Conservation (phyloP, 2,329 filamentous ascomycete genomes). For the Sporothrix inflata region DNA sequence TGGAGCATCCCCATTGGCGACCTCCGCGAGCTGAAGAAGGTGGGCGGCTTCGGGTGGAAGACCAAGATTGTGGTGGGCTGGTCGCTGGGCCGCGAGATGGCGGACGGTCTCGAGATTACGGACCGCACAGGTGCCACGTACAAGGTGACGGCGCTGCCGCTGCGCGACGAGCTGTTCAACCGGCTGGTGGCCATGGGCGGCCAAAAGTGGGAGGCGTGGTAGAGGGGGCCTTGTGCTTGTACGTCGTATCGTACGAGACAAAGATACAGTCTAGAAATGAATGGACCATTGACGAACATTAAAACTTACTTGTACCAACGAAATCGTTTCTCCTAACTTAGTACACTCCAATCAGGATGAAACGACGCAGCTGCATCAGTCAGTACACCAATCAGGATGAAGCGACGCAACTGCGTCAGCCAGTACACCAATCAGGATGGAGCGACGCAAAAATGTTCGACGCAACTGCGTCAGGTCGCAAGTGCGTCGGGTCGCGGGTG, state of each 20-base stretch:
- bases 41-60: conserved; percentile 84
- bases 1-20: conserved; percentile 74
- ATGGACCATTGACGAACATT: not conserved
- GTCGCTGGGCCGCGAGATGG: conserved; percentile 73
- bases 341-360: not conserved
- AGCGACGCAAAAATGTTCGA: not conserved
- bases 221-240: too few species aligned
- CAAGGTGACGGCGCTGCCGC: conserved; percentile 70
- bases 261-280: not conserved
- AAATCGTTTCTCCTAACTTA: too few species aligned
- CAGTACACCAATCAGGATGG: too few species aligned
- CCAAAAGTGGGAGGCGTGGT: conserved; percentile 85
- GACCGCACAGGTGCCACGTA: conserved; percentile 59
- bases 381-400: not conserved
- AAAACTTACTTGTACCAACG: too few species aligned
- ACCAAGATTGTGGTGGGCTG: conserved; percentile 80
- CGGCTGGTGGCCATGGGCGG: conserved; percentile 62
- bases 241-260: too few species aligned
- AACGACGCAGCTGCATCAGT: not conserved
- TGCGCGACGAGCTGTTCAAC: conserved; percentile 67
- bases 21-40: conserved; percentile 74
- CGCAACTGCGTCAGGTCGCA: not conserved
- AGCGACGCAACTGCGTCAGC: not conserved
- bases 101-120: conserved; percentile 72
- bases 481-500: not conserved